Evolutionary conservation across 2,329 filamentous ascomycete species (phyloP).

Genomic region (Beauveria rudraprayagi): DNA sequence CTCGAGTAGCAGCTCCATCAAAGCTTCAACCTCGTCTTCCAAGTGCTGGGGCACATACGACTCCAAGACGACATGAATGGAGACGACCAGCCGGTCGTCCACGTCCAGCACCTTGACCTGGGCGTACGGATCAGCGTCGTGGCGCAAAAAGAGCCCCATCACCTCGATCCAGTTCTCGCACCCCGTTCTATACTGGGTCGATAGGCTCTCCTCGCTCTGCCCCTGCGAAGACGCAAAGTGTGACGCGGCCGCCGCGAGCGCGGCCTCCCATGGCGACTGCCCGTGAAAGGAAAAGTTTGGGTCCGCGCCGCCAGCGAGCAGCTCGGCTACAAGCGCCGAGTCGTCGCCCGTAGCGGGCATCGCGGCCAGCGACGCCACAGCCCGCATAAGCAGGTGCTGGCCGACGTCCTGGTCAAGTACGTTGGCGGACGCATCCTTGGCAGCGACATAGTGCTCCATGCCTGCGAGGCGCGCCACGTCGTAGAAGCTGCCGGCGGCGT

Average conservation of each 20-base stretch:
- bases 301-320: neutral
- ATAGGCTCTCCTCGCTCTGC: neutral
- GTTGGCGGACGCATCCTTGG: neutral
- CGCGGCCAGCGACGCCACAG: neutral
- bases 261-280: slow-evolving; percentile 3
- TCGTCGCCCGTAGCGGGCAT: neutral
- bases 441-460: neutral
- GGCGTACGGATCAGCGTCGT: slow-evolving; percentile 5
- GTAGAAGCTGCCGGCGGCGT: neutral
- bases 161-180: neutral
- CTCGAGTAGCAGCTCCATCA: neutral
- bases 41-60: neutral
- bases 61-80: neutral
- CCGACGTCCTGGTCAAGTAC: neutral
- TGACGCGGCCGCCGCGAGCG: neutral
- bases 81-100: neutral
- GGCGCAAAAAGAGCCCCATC: neutral
- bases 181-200: neutral
- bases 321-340: neutral
- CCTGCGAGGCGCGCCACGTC: slow-evolving; percentile 4
- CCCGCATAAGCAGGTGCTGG: slow-evolving; percentile 2
- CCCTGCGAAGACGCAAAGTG: neutral
- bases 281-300: slow-evolving; percentile 1
- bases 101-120: neutral
- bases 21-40: neutral